A percentile compares a stretch with the other conserved stretches of the same genome.
These are phyloP conservation scores for Aspergillus pseudotamarii DNA, from an alignment of 2,329 filamentous ascomycete genomes.

Conservation along the genomic window DNA sequence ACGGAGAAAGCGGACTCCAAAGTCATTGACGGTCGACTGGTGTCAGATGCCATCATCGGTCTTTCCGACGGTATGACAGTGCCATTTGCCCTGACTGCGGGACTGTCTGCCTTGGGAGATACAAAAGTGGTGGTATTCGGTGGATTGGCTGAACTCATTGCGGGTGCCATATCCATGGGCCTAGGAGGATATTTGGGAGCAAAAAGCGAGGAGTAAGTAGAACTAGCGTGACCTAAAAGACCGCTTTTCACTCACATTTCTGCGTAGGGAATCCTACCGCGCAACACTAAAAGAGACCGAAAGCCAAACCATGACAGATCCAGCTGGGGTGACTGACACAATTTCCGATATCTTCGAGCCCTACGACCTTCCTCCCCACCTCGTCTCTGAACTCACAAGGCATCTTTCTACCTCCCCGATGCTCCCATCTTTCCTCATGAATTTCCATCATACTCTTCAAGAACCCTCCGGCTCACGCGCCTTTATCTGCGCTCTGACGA, in stretches of 20 bases:
- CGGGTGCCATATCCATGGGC: constrained; percentile 77
- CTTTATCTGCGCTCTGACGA: constrained; percentile 42
- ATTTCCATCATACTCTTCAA: constrained; percentile 44
- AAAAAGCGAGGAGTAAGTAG: constrained; percentile 43
- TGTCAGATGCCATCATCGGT: constrained; percentile 69
- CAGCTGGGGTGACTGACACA: constrained; percentile 31
- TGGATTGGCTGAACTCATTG: constrained; percentile 74
- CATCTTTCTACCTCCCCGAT: constrained; percentile 41
- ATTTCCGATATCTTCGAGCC: constrained; percentile 43
- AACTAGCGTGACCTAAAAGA: no score
- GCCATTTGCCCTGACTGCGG: constrained; percentile 76
- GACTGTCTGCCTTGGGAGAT: constrained; percentile 63
- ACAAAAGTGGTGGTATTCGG: constrained; percentile 70
- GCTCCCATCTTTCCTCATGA: constrained; percentile 45
- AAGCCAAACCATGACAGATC: constrained; percentile 34
- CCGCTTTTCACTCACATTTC: not conserved
- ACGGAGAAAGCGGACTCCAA: constrained; percentile 29
- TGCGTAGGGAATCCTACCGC: constrained; percentile 41
- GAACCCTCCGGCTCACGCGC: constrained; percentile 43
- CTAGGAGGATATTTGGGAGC: constrained; percentile 73
- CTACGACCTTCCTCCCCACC: constrained; percentile 40
- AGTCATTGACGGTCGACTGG: constrained; percentile 40
- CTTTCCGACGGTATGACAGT: constrained; percentile 79
- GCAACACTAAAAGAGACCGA: constrained; percentile 42
- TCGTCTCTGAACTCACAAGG: constrained; percentile 38